Percentiles rank a stretch among this genome's conserved stretches.
These are phyloP conservation scores for Apiospora pterosperma DNA, from an alignment of 2,329 filamentous ascomycete genomes.

Conservation along the genomic window DNA sequence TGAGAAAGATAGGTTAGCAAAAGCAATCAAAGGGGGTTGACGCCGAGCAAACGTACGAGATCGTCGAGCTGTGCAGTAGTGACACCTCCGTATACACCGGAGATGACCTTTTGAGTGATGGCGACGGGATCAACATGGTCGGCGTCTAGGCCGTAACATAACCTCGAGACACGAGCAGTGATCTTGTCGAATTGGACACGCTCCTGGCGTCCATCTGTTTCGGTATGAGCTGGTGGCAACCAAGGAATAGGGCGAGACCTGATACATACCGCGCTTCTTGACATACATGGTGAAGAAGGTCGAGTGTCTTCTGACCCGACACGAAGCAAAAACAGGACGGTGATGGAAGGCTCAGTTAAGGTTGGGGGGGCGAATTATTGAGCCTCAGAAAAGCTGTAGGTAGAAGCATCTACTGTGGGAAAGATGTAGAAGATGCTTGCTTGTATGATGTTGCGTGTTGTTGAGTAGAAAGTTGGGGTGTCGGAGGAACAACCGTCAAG, in stretches of 20 bases:
- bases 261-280: slow-evolving; percentile 57
- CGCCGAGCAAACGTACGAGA: slow-evolving; percentile 61
- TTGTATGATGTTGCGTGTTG: background rate
- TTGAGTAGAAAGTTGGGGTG: slow-evolving; percentile 5
- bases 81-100: slow-evolving; percentile 97
- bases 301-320: slow-evolving; percentile 17
- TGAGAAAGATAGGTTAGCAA: slow-evolving; percentile 16
- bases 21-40: slow-evolving; percentile 7
- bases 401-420: background rate
- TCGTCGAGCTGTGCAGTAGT: slow-evolving; percentile 96
- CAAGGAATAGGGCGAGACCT: background rate
- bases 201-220: slow-evolving; percentile 96
- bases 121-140: slow-evolving; percentile 95
- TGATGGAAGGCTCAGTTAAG: slow-evolving; percentile 6
- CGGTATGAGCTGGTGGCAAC: slow-evolving; percentile 13
- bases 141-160: slow-evolving; percentile 95
- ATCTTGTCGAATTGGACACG: slow-evolving; percentile 99
- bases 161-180: slow-evolving; percentile 92
- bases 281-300: slow-evolving; percentile 53
- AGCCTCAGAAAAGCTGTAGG: background rate
- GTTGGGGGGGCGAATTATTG: background rate
- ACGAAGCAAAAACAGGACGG: slow-evolving; percentile 10
- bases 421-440: background rate
- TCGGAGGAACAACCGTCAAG: slow-evolving; percentile 5
- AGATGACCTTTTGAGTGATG: slow-evolving; percentile 99